These are phyloP conservation scores for Daldinia sp. DNA, from an alignment of 2,329 filamentous ascomycete genomes.

Conservation along the genomic window DNA sequence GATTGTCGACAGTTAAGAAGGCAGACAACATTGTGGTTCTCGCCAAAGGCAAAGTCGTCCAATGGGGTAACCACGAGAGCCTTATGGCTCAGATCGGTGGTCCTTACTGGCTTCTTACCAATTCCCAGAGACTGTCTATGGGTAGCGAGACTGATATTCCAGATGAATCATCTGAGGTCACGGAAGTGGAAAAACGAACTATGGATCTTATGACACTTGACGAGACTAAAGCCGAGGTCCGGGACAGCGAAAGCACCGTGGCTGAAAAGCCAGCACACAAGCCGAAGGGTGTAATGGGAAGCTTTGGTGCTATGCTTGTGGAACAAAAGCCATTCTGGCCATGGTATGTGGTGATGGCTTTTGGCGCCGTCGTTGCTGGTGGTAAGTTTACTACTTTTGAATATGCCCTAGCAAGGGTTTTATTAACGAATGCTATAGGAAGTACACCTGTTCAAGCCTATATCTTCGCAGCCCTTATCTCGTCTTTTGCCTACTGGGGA, in stretches of 20 bases:
- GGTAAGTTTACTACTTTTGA: slow-evolving; percentile 40
- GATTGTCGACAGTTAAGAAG: slow-evolving; percentile 66
- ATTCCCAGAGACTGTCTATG: slow-evolving; percentile 68
- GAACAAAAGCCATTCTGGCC: slow-evolving; percentile 49
- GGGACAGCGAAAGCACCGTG: slow-evolving; percentile 29
- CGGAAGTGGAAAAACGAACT: slow-evolving; percentile 53
- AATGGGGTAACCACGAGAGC: slow-evolving; percentile 80
- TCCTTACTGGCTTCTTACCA: slow-evolving; percentile 75
- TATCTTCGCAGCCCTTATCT: slow-evolving; percentile 66
- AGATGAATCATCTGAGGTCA: slow-evolving; percentile 50
- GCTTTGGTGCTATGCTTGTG: slow-evolving; percentile 47
- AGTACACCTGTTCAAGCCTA: slow-evolving; percentile 65
- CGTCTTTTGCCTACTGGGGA: slow-evolving; percentile 48
- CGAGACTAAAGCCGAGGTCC: slow-evolving; percentile 54
- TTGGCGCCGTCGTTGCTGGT: slow-evolving; percentile 53
- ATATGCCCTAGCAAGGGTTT: not conserved
- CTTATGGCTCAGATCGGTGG: slow-evolving; percentile 71
- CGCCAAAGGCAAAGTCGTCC: slow-evolving; percentile 72
- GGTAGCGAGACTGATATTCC: slow-evolving; percentile 58
- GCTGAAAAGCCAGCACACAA: slow-evolving; percentile 35
- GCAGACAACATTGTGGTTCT: slow-evolving; percentile 59
- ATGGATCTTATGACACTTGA: slow-evolving; percentile 57
- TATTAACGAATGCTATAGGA: slow-evolving; percentile 45
- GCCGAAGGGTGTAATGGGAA: slow-evolving; percentile 45
- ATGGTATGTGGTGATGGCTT: slow-evolving; percentile 50